Conservation (phyloP, 176 grass and related monocot genomes). For the Hordeum marinum region DNA sequence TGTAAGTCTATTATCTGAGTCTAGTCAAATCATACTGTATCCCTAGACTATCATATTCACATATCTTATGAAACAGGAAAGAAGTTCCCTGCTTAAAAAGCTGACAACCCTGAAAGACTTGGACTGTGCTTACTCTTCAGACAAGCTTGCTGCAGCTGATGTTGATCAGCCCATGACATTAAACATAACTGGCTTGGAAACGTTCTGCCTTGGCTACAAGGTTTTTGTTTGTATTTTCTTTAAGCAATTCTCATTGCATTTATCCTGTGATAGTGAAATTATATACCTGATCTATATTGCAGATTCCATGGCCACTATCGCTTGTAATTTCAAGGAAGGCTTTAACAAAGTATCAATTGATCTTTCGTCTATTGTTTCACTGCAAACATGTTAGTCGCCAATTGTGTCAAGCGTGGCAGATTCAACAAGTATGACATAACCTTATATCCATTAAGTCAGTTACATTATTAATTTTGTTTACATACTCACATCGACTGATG, state of each 20-base stretch:
- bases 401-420: constrained; percentile 91
- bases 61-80: constrained; percentile 63
- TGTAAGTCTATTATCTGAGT: constrained; percentile 48
- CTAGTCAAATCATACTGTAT: constrained; percentile 4
- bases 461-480: constrained; percentile 13
- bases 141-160: constrained; percentile 46
- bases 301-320: constrained; percentile 96
- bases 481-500: constrained; percentile 6
- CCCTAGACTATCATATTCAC: constrained; percentile 20
- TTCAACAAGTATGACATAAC: constrained; percentile 62
- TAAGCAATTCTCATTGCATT: background rate
- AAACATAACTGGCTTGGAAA: constrained; percentile 81
- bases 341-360: constrained; percentile 95
- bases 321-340: constrained; percentile 96
- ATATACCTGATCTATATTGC: constrained; percentile 24
- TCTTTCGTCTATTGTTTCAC: constrained; percentile 92
- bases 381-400: constrained; percentile 94
- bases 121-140: constrained; percentile 49
- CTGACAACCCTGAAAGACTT: constrained; percentile 74
- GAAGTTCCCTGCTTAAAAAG: constrained; percentile 77
- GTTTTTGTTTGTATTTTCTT: constrained; percentile 34
- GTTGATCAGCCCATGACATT: constrained; percentile 53
- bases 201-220: constrained; percentile 86
- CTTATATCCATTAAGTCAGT: background rate
- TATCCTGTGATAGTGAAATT: constrained; percentile 10